Evolutionary conservation across 106 monocot genomes (phyloP), one percentile per base, ranked within the genome.

Genomic region (Platanthera zijinensis): DNA sequence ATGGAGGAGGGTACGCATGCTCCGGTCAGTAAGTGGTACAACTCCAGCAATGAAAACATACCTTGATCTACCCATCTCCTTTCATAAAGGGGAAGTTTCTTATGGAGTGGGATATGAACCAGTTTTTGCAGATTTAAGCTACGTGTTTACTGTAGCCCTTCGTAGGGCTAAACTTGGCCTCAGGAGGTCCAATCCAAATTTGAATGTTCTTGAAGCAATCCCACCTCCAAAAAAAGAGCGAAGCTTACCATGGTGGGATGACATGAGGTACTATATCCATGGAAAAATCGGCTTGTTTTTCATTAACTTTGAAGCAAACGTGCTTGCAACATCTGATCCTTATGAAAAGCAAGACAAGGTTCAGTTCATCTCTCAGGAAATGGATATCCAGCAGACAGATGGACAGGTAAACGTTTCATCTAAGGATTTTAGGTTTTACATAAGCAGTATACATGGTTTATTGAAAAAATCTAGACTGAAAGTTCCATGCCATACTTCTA

Each of bases 221-320:
- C 83, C 81, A 63, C 80, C 79, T 46, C 79, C 87, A 63, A 95
- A 89, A 81, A 95, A 89, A 73, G 95, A 95, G 75, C 88, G 89
- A 18, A 91, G 89, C 71, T 87, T 95, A 54, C 95, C 95, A 75
- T 95, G 95, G 95, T 95, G 95, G 95, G 95, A 95, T 78, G 95
- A 95, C 62, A 79, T 86, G 78, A 89, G 95, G 68, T 87, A 95
- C 54, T 95, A 95, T 81, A 89, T 91, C 21, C 95, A 95, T 86
- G 95, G 91, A 15, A 95, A 87, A 59, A 84, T 83, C 53, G 74
- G 84, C 8, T 74, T 95, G 28, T 77, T 48, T 75, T 95, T 95
- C 64, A 77, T 69, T 48, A 85, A 91, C 74, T 87, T 80, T 67
- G 80, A 52, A 77, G 91, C 89, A 89, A 89, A 87, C 75, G 52